phyloP scores from a whole-genome alignment of 768 basidiomycete species.

The Lepiota venenata region DNA sequence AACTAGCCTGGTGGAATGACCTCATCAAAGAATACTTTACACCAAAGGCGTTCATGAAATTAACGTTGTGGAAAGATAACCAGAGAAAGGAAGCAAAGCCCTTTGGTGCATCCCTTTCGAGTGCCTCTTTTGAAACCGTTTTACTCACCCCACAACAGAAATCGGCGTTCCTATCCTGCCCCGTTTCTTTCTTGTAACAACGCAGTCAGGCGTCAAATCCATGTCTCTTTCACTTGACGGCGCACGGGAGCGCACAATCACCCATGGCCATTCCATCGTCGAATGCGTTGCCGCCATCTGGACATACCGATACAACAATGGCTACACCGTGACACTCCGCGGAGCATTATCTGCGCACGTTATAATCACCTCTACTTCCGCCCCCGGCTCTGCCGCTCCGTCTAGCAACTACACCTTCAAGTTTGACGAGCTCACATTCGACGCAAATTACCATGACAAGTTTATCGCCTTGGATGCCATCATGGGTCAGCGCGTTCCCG shows the following conservation, averaged over 20 bases:
- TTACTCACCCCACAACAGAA: conserved; percentile 40
- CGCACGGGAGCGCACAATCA: conserved; percentile 59
- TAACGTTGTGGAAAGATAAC: conserved; percentile 89
- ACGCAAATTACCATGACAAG: conserved; percentile 72
- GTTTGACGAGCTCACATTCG: conserved; percentile 74
- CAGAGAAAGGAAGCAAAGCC: conserved; percentile 76
- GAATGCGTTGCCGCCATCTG: conserved; percentile 74
- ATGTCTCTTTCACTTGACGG: conserved; percentile 81
- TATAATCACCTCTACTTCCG: conserved; percentile 30
- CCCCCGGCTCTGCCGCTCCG: conserved; percentile 23
- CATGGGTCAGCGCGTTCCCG: conserved; percentile 41
- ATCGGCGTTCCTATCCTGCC: conserved; percentile 78
- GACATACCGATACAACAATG: conserved; percentile 80
- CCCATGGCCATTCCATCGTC: conserved; percentile 49
- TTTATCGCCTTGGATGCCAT: conserved; percentile 67
- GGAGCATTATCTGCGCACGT: conserved; percentile 74
- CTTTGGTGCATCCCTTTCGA: conserved; percentile 56
- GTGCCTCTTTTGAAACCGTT: neutral
- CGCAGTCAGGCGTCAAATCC: conserved; percentile 80
- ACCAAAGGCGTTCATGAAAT: conserved; percentile 66
- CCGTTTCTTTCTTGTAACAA: conserved; percentile 82
- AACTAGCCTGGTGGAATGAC: conserved; percentile 63
- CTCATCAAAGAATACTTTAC: conserved; percentile 71
- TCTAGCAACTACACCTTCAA: conserved; percentile 40
- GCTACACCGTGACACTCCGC: conserved; percentile 73